Conservation (phyloP, 83 land plant species). For the Diphasiastrum complanatum region DNA sequence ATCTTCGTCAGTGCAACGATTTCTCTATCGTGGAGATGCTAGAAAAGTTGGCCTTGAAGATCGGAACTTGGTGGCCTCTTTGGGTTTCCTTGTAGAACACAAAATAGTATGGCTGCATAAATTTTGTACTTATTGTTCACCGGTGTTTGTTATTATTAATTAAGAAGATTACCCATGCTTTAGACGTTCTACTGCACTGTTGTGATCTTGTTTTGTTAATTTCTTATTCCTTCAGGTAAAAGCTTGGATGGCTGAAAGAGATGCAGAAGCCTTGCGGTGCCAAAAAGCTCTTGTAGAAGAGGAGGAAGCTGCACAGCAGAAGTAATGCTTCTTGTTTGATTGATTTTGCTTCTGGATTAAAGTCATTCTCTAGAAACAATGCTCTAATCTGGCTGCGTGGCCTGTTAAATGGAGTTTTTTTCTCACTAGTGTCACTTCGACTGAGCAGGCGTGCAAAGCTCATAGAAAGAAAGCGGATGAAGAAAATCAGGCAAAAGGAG, state of each 20-base stretch:
- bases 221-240: no score
- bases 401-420: no score
- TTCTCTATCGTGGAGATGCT: slow-evolving; percentile 73
- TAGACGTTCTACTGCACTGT: no score
- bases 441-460: slow-evolving; percentile 42
- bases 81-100: slow-evolving; percentile 66
- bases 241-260: slow-evolving; percentile 81
- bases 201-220: no score
- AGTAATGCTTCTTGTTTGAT: slow-evolving; percentile 31
- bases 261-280: slow-evolving; percentile 77
- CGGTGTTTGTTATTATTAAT: background rate
- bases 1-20: slow-evolving; percentile 44
- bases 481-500: slow-evolving; percentile 61
- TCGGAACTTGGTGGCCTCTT: slow-evolving; percentile 71
- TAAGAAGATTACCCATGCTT: no score
- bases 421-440: background rate
- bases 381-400: no score
- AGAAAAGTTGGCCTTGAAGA: slow-evolving; percentile 64
- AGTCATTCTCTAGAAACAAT: background rate
- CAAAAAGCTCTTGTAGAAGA: slow-evolving; percentile 82
- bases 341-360: background rate
- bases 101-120: slow-evolving; percentile 49
- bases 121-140: background rate
- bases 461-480: slow-evolving; percentile 45
- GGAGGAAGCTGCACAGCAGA: slow-evolving; percentile 86